These are phyloP conservation scores for Sclerotinia trifoliorum DNA, from an alignment of 2,329 filamentous ascomycete genomes.

Conservation along the genomic window DNA sequence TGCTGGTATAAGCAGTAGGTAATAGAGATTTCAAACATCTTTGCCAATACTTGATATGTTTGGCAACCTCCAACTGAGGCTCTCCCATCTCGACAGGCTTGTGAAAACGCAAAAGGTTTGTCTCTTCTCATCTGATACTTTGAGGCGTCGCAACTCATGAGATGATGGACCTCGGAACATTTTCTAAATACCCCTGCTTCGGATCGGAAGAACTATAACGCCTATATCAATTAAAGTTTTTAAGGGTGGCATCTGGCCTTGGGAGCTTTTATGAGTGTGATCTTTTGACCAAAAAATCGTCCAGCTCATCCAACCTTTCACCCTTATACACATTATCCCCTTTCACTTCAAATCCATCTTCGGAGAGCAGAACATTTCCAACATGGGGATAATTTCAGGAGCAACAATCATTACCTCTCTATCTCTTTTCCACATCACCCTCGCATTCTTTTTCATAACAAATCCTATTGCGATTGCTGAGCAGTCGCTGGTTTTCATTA, in stretches of 20 bases:
- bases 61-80: conserved; percentile 54
- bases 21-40: conserved; percentile 81
- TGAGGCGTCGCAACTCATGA: conserved; percentile 7
- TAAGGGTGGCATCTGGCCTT: conserved; percentile 13
- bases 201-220: conserved; percentile 18
- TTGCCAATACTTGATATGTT: conserved; percentile 89
- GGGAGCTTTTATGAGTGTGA: neutral
- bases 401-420: conserved; percentile 78
- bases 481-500: conserved; percentile 74
- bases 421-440: conserved; percentile 79
- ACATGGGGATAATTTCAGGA: conserved; percentile 79
- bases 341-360: neutral
- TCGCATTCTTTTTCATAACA: conserved; percentile 80
- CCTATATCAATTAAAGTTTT: conserved; percentile 21
- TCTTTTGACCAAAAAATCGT: conserved; percentile 13
- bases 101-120: neutral
- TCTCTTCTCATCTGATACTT: conserved; percentile 5
- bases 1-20: conserved; percentile 78
- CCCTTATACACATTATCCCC: neutral
- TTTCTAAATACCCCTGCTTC: neutral
- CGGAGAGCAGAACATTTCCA: conserved; percentile 27
- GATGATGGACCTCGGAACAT: conserved; percentile 3
- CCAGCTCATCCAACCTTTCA: neutral
- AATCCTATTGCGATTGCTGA: conserved; percentile 71
- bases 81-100: conserved; percentile 31